Percentiles rank a stretch among this genome's conserved stretches.
Evolutionary conservation across 2,329 filamentous ascomycete species (phyloP).

Genomic region (Pseudocercospora vitis): DNA sequence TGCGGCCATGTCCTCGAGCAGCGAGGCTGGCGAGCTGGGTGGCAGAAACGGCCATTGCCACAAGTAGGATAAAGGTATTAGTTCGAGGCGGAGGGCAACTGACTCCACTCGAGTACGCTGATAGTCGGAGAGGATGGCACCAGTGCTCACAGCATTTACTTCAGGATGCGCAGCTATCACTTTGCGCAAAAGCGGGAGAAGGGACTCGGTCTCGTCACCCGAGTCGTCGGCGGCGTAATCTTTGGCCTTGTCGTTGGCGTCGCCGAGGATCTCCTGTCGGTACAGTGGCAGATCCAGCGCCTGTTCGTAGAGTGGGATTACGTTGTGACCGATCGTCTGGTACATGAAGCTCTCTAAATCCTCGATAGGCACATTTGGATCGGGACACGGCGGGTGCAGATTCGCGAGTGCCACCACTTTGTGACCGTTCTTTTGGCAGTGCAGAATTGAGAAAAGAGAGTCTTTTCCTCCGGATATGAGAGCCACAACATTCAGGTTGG

Average conservation of each 20-base stretch:
- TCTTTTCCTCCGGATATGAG: conserved; percentile 96
- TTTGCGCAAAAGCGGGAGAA: conserved; percentile 70
- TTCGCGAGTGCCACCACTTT: conserved; percentile 85
- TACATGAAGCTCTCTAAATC: conserved; percentile 99
- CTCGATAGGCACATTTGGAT: conserved; percentile 38
- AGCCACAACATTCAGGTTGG: conserved; percentile 71
- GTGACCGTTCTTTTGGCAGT: conserved; percentile 85
- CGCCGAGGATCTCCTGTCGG: conserved; percentile 71
- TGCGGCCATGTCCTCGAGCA: conserved; percentile 78
- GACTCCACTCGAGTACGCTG: conserved; percentile 95
- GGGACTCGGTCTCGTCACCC: conserved; percentile 82
- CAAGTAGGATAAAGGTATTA: conserved; percentile 79
- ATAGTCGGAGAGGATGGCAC: conserved; percentile 92
- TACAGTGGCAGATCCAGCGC: conserved; percentile 83
- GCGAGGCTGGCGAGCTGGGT: conserved; percentile 46
- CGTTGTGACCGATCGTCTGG: conserved; percentile 87
- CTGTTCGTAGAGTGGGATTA: conserved; percentile 79
- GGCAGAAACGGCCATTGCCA: conserved; percentile 87
- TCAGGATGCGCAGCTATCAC: conserved; percentile 71
- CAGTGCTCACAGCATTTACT: conserved; percentile 82
- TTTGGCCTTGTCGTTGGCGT: conserved; percentile 66
- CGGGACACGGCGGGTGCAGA: conserved; percentile 61
- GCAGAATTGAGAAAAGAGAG: conserved; percentile 88
- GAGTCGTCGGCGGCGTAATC: conserved; percentile 60
- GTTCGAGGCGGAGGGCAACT: conserved; percentile 77